These are phyloP conservation scores for Pseudogymnoascus sp. DNA, from an alignment of 2,329 filamentous ascomycete species.

Conservation along the genomic window DNA sequence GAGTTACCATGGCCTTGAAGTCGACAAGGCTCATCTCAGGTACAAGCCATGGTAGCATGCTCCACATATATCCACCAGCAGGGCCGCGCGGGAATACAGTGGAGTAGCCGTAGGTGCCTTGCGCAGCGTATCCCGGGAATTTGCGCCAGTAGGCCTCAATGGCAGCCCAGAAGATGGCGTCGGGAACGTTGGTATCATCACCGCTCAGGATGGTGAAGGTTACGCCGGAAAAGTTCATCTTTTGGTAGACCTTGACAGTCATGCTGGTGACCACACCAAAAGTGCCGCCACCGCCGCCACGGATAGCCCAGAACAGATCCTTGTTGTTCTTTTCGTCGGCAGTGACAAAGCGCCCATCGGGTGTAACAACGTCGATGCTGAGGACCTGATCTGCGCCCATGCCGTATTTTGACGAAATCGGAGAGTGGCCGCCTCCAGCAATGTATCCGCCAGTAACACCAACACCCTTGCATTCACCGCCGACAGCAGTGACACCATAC, in stretches of 20 bases:
- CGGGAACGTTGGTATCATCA: constrained; percentile 29
- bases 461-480: constrained; percentile 44
- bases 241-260: constrained; percentile 43
- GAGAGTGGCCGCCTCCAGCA: constrained; percentile 52
- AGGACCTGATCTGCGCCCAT: constrained; percentile 53
- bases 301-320: constrained; percentile 55
- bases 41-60: constrained; percentile 18
- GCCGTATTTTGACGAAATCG: constrained; percentile 44
- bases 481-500: constrained; percentile 37
- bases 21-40: constrained; percentile 22
- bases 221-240: constrained; percentile 27
- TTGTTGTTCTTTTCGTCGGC: constrained; percentile 41
- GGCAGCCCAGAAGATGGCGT: constrained; percentile 37
- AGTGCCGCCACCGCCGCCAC: constrained; percentile 44
- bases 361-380: constrained; percentile 45
- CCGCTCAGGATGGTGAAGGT: constrained; percentile 38
- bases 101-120: constrained; percentile 17
- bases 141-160: constrained; percentile 39
- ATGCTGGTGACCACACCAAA: constrained; percentile 50
- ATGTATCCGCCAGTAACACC: constrained; percentile 39
- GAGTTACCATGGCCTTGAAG: constrained; percentile 22
- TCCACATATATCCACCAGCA: constrained; percentile 15
- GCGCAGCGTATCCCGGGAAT: constrained; percentile 15
- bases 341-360: constrained; percentile 37
- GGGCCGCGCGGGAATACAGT: constrained; percentile 30